Base-by-base conservation (phyloP, 176 grass and related monocot species). In the Rhipidocladum racemiflorum region DNA sequence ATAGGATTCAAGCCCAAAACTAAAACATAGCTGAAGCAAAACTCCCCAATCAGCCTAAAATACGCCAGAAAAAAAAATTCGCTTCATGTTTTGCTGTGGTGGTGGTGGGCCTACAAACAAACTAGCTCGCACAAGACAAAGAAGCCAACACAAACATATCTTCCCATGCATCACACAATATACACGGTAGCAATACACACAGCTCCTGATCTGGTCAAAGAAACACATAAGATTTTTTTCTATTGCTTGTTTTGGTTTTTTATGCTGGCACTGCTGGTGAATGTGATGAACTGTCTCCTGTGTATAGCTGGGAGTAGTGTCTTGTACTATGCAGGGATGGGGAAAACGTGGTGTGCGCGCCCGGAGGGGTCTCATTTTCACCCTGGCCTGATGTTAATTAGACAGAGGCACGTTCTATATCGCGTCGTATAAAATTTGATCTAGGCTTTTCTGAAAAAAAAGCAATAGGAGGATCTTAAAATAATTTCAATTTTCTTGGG, bases 151-250 rank as follows among this genome's bases (percentile, higher is more conserved):
- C 88, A 90, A 86, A 78, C 72, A 86, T 60, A 82, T 90, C 66
- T 51, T 82, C 67, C 73, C 88, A 86, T 78, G 40, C 78, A 82
- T 68, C 84, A 50, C 78, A 65, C 71, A 53, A 62, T 62, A 85
- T n/a, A n/a, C 21, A 61, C 70, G 65, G 27, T 63, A 78, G 64
- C 43, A 68, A 36, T 63, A 30, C 53, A 78, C 27, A 81, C 83
- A 77, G 8, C 63, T 74, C 65, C 66, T 90, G 88, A 86, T 82
- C 88, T 90, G 88, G 88, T 78, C 88, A 90, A 90, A 76, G 84
- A 74, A 50, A 66, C 83, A 81, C 35, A 30, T 81, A 21, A 66
- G 15, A 53, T 42, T 88, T 85, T 85, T 77, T 44, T 76, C 25
- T 75, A 35, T 81, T 44, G 82, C 32, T 81, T 81, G 75, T 67